Conservation (phyloP, 106 monocot species). For the Allium cepa region DNA sequence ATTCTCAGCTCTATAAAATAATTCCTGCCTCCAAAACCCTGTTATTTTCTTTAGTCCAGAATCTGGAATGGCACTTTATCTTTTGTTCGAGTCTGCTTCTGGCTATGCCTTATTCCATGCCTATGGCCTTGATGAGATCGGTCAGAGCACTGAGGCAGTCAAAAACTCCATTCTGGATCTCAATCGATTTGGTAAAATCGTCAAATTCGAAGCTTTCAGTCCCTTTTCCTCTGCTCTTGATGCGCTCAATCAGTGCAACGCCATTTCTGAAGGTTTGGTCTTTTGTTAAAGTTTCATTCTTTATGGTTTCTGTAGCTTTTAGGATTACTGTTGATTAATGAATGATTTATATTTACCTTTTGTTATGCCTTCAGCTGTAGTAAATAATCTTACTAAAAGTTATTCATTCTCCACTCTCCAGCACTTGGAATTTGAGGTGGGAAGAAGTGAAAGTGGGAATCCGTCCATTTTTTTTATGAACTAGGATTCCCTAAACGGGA, state of each 20-base stretch:
- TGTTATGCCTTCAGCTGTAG: too few species aligned
- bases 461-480: too few species aligned
- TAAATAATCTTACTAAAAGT: too few species aligned
- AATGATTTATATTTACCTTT: too few species aligned
- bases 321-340: too few species aligned
- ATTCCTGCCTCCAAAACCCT: neutral
- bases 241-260: conserved; percentile 93
- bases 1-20: neutral
- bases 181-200: conserved; percentile 75
- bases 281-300: neutral
- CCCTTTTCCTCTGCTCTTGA: conserved; percentile 89
- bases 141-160: conserved; percentile 72
- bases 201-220: conserved; percentile 64
- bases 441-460: too few species aligned
- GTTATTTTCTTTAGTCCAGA: neutral
- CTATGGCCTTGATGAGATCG: conserved; percentile 87
- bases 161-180: conserved; percentile 65
- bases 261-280: conserved; percentile 67
- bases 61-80: conserved; percentile 62
- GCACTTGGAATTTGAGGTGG: too few species aligned
- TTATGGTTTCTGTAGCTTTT: neutral
- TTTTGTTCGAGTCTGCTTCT: conserved; percentile 75
- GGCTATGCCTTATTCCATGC: conserved; percentile 82
- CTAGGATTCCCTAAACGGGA: too few species aligned
- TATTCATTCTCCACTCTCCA: too few species aligned